Evolutionary conservation across 768 basidiomycete genomes (phyloP).

Genomic region (Dioszegia hungarica): DNA sequence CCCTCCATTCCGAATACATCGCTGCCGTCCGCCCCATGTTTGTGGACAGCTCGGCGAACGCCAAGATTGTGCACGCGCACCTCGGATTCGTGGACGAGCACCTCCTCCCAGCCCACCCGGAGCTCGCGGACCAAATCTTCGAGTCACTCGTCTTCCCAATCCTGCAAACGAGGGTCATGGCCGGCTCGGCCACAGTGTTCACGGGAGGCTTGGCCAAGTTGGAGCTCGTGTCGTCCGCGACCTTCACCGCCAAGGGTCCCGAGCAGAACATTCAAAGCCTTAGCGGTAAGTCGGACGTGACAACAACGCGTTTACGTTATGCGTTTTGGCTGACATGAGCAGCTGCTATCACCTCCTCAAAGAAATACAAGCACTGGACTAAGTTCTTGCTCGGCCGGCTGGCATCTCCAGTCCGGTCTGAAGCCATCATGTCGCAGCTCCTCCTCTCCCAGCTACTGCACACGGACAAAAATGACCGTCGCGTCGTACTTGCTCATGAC

Average conservation of each 20-base stretch:
- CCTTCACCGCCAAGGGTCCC: neutral
- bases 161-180: slow-evolving; percentile 62
- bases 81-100: slow-evolving; percentile 56
- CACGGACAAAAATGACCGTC: slow-evolving; percentile 58
- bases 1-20: slow-evolving; percentile 29
- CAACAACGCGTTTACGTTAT: too few species aligned
- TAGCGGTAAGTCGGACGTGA: too few species aligned
- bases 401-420: slow-evolving; percentile 54
- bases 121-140: slow-evolving; percentile 53
- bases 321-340: too few species aligned
- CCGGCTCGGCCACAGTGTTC: neutral
- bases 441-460: slow-evolving; percentile 61
- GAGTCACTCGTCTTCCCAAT: slow-evolving; percentile 63
- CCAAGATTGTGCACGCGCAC: slow-evolving; percentile 51
- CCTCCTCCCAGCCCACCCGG: slow-evolving; percentile 50
- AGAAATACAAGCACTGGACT: neutral
- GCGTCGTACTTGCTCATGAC: slow-evolving; percentile 56
- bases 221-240: neutral
- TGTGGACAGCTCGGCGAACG: neutral
- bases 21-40: slow-evolving; percentile 19
- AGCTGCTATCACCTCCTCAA: neutral
- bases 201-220: slow-evolving; percentile 1
- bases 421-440: slow-evolving; percentile 60
- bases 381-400: slow-evolving; percentile 56
- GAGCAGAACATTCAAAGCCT: too few species aligned